Base-by-base conservation (phyloP, 345 rosid genomes). In the Salix caprea region DNA sequence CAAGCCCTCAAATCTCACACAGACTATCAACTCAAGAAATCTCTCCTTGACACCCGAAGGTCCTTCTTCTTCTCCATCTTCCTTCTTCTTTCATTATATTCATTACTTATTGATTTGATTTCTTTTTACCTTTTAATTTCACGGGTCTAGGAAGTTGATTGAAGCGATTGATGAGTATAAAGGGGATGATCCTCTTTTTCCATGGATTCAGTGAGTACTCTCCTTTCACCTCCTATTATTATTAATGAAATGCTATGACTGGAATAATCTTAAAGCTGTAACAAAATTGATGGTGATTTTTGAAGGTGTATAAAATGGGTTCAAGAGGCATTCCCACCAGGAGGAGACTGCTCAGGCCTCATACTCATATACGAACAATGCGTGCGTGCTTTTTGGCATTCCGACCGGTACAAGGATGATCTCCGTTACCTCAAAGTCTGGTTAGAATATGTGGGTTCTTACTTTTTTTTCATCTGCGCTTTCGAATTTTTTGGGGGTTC, bases 341-440 rank as follows among this genome's bases (percentile, higher is more conserved):
- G 91, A 16, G 99, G 99, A 21, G 96, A 93, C 64, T 84, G 78
- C 84, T 93, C 98, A 0, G 99, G 99, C 5, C 77, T 95, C 40
- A 67, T 93, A 23, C 88, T 93, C 72, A 86, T 91, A 15, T 96
- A 93, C 10, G 99, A 96, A 79, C 99, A 93, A 74, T 96, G 98
- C 58, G 99, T 93, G 19, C 96, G 99, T 19, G 73, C 83, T 26
- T 96, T 93, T 50, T 96, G 99, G 98, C 89, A 91, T 83, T 88
- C 87, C 1, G 91, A 91, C 4, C 86, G 76, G 67, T 91, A 93
- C 84, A 96, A 85, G 89, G 88, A 91, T 58, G 99, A 96, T 83
- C 89, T 91, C 48, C 98, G 99, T 69, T 96, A 93, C 79, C 97
- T 93, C 76, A 96, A 93, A 90, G 85, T 91, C n/a, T 96, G 98